Base-by-base conservation (phyloP, 805 yeast species). In the Sungouiella blattae region DNA sequence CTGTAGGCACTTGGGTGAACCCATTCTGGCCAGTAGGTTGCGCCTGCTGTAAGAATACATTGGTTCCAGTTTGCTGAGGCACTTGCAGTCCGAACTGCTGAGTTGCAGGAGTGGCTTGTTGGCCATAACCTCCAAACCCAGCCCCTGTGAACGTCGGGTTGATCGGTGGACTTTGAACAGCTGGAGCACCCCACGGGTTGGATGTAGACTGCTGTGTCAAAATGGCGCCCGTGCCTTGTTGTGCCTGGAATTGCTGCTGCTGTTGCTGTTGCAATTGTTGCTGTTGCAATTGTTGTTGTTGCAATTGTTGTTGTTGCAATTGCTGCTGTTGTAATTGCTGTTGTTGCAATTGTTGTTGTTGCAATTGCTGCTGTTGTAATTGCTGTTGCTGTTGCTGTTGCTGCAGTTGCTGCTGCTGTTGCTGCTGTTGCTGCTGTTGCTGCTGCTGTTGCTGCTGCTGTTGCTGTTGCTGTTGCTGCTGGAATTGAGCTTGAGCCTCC, bases 71-170 rank as follows among this genome's bases (percentile, higher is more conserved):
- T n/a, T n/a, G n/a, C n/a, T n/a, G n/a, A n/a, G n/a, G n/a, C n/a
- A n/a, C n/a, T n/a, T n/a, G n/a, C n/a, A n/a, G n/a, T n/a, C n/a
- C n/a, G n/a, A n/a, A n/a, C n/a, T n/a, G n/a, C n/a, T n/a, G n/a
- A n/a, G n/a, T n/a, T n/a, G n/a, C n/a, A n/a, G n/a, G n/a, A n/a
- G 31, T 44, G 39, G n/a, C 57, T 4, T 28, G 36, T 18, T 44
- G 50, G 5, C 60, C 64, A 47, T 68, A 73, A 1, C 78, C 79
- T 9, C 83, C 83, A 55, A 78, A 77, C 0, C 83, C 84, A 23
- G 70, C 70, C 11, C 82, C 83, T 5, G 82, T 77, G 42, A 58
- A 67, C 4, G 64, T 49, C 12, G 61, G 47, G 15, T 30, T 36
- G 8, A 33, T 35, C 26, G 52, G 49, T n/a, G n/a, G n/a, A n/a